These are phyloP conservation scores for Gnomoniopsis smithogilvyi DNA, from an alignment of 2,329 filamentous ascomycete species.

Conservation along the genomic window DNA sequence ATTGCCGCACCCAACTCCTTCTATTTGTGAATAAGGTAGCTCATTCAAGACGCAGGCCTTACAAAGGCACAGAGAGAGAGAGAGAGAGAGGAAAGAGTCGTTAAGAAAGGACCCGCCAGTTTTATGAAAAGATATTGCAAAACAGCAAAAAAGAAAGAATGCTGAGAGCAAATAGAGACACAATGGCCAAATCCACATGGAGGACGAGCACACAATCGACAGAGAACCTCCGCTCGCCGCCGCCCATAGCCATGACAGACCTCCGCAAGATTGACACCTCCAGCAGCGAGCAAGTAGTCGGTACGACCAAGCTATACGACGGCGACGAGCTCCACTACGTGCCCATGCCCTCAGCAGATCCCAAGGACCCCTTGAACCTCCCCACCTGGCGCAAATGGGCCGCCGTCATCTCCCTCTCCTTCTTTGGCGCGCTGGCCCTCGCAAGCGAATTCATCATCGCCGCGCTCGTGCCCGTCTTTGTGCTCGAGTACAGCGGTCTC, in stretches of 20 bases:
- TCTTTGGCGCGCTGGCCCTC: constrained; percentile 26
- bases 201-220: background rate
- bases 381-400: constrained; percentile 20
- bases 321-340: constrained; percentile 21
- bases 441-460: constrained; percentile 27
- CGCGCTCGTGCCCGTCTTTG: constrained; percentile 30
- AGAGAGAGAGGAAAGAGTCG: too few species aligned
- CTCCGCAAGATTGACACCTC: background rate
- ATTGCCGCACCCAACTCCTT: too few species aligned
- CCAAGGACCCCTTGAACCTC: constrained; percentile 23
- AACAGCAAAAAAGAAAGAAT: background rate
- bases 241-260: background rate
- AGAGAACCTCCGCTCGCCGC: background rate
- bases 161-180: background rate
- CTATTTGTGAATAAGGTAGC: too few species aligned
- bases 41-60: too few species aligned
- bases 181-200: background rate
- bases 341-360: constrained; percentile 29
- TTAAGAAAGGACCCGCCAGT: too few species aligned
- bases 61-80: too few species aligned
- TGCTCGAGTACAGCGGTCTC: constrained; percentile 32
- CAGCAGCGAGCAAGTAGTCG: constrained; percentile 21
- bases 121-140: too few species aligned
- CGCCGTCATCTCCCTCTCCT: constrained; percentile 18
- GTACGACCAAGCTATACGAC: constrained; percentile 24